Base-by-base conservation (phyloP, 2,329 filamentous ascomycete species). In the Orbilia brochopaga region DNA sequence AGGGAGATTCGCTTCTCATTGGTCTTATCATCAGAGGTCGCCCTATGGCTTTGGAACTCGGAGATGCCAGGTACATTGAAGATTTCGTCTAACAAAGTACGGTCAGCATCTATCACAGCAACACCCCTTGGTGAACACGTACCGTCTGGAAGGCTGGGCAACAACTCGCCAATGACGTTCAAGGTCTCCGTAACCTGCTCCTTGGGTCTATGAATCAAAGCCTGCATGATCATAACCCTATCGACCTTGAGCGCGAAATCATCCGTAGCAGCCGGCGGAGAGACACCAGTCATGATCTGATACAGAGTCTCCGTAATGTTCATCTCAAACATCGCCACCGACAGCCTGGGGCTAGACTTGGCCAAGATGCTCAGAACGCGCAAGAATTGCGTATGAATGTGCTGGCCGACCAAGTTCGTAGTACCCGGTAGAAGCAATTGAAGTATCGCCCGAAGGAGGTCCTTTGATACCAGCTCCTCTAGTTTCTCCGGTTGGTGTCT, bases 191-290 rank as follows among this genome's bases (percentile, higher is more conserved):
- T 94, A 17, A 99, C 90, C 80, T 99, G 94, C 75, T 99, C 95
- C 64, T 92, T 88, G 5, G 94, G 94, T 44, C 93, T 88, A 78
- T 97, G 94, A 58, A 99, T 96, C 74, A 99, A 84, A 40, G 95
- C 92, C 81, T 99, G 94, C 95, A 99, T 99, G 77, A 99, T 94
- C 51, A 99, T 86, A 62, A 97, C 93, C 78, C 92, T 96, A 80
- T 97, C 93, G 74, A 97, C 89, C 80, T 95, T 96, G 40, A 86
- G 89, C 30, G 88, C 89, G 65, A 91, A 86, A 78, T 93, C 88
- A 37, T 92, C 88, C 1, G 85, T 88, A 35, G 89, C 90, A 73
- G 83, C 86, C 0, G 94, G 94, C 1, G 94, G 92, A 0, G 94
- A 97, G 1, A 99, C 91, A 19, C 94, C 94, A 0, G 94, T 97